A percentile compares a stretch with the other conserved stretches of the same genome.
Conservation (phyloP, 2,329 filamentous ascomycete genomes). For the Polychaeton citri region DNA sequence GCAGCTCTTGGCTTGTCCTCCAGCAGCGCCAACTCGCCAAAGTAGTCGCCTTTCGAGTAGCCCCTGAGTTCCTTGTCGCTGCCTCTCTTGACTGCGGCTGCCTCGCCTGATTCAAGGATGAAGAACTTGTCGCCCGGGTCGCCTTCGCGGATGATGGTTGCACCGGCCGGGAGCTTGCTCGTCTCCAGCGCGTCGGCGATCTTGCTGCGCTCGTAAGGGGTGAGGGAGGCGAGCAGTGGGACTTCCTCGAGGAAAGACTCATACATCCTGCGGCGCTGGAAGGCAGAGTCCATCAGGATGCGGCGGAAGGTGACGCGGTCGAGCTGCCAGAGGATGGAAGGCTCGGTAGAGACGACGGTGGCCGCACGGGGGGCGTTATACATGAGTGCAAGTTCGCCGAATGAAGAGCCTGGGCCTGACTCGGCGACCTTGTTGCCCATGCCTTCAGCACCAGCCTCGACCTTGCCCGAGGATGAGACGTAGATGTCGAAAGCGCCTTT, state of each 20-base stretch:
- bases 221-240: slow-evolving; percentile 67
- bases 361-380: slow-evolving; percentile 95
- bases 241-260: slow-evolving; percentile 94
- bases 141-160: slow-evolving; percentile 80
- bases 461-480: slow-evolving; percentile 63
- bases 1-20: slow-evolving; percentile 90
- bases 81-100: slow-evolving; percentile 73
- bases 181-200: slow-evolving; percentile 94
- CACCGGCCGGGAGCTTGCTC: slow-evolving; percentile 65
- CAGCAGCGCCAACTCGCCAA: slow-evolving; percentile 84
- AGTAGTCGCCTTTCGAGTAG: slow-evolving; percentile 89
- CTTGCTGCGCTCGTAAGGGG: slow-evolving; percentile 88
- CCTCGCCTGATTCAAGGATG: slow-evolving; percentile 75
- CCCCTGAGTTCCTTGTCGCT: slow-evolving; percentile 56
- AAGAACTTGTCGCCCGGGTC: slow-evolving; percentile 88
- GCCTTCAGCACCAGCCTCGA: slow-evolving; percentile 69
- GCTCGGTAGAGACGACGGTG: slow-evolving; percentile 74
- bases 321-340: slow-evolving; percentile 81
- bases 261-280: slow-evolving; percentile 90
- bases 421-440: slow-evolving; percentile 70
- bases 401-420: slow-evolving; percentile 80
- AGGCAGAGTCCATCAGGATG: slow-evolving; percentile 96
- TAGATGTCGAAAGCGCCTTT: slow-evolving; percentile 82
- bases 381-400: slow-evolving; percentile 95
- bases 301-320: slow-evolving; percentile 94